Base-by-base conservation (phyloP, 768 basidiomycete species). In the Trametes coccinea region DNA sequence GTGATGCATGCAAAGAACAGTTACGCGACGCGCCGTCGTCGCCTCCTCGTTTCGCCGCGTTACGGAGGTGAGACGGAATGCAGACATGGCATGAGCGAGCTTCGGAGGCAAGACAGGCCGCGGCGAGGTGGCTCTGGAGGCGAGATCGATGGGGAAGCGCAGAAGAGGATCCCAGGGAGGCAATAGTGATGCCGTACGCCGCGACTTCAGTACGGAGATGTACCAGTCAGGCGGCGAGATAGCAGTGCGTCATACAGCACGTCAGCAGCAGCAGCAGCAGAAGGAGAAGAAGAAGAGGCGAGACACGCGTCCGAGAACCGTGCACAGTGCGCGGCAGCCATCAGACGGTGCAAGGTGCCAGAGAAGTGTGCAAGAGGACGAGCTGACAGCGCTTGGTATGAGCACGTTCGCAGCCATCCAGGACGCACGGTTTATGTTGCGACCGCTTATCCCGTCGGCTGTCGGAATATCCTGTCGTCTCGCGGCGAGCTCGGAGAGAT, bases 41-140 rank as follows among this genome's bases (percentile, higher is more conserved):
- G 7, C 22, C 49, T 44, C 49, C 49, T 51, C 57, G 22, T 34
- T 51, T 59, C 57, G 57, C 57, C 57, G 57, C 49, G 49, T 2
- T 52, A 59, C 57, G 57, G 57, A 51, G 57, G 40, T 10, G 14
- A 51, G 41, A 41, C 57, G 57, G 57, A 59, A 59, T 6, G 41
- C 41, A 11, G 34, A 1, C 34, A 37, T 1, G 11, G 11, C 34
- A 5, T 2, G 11, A 5, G 11, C 34, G 34, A 1, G 34, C 34
- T 37, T 37, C 34, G 6, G 11, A 6, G 34, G 2, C 5, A 6
- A 1, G 11, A 37, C 34, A 37, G 34, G 34, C 1, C 6, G 34
- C 34, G 34, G 34, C 34, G 34, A 5, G 34, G 34, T 37, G 11
- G 11, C 6, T 11, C 34, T 37, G 34, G 34, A 37, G 11, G 34